These are phyloP conservation scores for Irpex sp. DNA, from an alignment of 1,284 basidiomycete species.

Conservation along the genomic window DNA sequence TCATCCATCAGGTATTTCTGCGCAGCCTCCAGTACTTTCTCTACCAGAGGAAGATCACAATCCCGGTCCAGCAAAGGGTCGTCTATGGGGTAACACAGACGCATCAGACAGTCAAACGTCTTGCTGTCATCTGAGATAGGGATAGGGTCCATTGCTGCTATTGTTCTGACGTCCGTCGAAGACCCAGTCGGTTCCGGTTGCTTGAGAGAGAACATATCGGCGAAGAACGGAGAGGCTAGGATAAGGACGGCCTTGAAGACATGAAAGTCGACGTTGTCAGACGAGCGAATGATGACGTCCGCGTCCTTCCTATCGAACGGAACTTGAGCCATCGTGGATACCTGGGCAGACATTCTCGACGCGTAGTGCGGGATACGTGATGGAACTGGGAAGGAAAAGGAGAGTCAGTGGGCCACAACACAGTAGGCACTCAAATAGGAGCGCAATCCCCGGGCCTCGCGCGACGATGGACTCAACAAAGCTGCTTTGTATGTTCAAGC, in stretches of 20 bases:
- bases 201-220: slow-evolving; percentile 17
- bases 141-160: background rate
- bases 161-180: background rate
- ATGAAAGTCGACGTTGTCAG: slow-evolving; percentile 14
- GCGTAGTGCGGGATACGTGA: background rate
- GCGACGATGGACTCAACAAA: no score
- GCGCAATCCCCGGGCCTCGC: no score
- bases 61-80: slow-evolving; percentile 8
- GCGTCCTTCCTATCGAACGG: slow-evolving; percentile 20
- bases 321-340: background rate
- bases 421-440: no score
- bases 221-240: slow-evolving; percentile 23
- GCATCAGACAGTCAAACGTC: slow-evolving; percentile 20
- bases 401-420: background rate
- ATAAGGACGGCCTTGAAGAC: slow-evolving; percentile 10
- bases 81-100: slow-evolving; percentile 22
- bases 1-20: slow-evolving; percentile 20
- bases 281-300: slow-evolving; percentile 27
- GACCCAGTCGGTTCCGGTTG: slow-evolving; percentile 1
- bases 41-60: slow-evolving; percentile 3
- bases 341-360: background rate
- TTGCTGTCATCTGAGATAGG: slow-evolving; percentile 14
- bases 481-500: no score
- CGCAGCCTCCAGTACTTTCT: slow-evolving; percentile 17
- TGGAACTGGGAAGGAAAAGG: background rate